Evolutionary conservation across 768 basidiomycete genomes (phyloP).

Genomic region (Crucibulum laeve): DNA sequence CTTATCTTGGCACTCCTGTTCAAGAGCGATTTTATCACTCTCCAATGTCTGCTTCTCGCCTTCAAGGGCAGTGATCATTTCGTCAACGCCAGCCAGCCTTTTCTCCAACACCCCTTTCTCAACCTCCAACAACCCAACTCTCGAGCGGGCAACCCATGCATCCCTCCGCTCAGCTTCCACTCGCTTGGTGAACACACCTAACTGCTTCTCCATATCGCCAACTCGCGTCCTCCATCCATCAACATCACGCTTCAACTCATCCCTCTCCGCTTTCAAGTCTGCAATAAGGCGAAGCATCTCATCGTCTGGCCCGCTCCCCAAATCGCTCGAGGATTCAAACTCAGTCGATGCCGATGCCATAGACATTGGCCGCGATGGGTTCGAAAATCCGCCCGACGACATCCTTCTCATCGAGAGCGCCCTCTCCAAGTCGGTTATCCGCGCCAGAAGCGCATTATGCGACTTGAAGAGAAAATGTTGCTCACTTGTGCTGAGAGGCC

Average conservation of each 20-base stretch:
- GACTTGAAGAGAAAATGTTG: conserved; percentile 85
- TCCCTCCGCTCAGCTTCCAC: conserved; percentile 80
- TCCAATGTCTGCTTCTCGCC: conserved; percentile 21
- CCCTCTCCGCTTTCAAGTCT: conserved; percentile 83
- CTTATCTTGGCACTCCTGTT: conserved; percentile 28
- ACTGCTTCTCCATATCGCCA: conserved; percentile 68
- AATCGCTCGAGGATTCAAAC: conserved; percentile 27
- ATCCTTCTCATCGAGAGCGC: conserved; percentile 45
- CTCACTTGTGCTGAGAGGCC: conserved; percentile 67
- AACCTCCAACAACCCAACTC: conserved; percentile 56
- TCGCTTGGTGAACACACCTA: conserved; percentile 58
- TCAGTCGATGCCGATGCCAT: conserved; percentile 36
- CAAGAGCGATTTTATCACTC: conserved; percentile 21
- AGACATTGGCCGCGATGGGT: conserved; percentile 48
- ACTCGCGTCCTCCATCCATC: conserved; percentile 84
- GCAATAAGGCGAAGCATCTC: conserved; percentile 75
- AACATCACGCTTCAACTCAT: conserved; percentile 84
- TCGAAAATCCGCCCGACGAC: conserved; percentile 27
- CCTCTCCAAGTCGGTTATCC: conserved; percentile 79
- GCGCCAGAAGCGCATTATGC: conserved; percentile 76
- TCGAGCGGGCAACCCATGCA: conserved; percentile 80
- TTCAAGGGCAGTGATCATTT: conserved; percentile 19
- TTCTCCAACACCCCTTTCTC: conserved; percentile 60
- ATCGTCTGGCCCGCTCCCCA: conserved; percentile 54
- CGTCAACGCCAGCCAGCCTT: conserved; percentile 34